Base-by-base conservation (phyloP, 306 rosid species). In the Vigna hirtella region DNA sequence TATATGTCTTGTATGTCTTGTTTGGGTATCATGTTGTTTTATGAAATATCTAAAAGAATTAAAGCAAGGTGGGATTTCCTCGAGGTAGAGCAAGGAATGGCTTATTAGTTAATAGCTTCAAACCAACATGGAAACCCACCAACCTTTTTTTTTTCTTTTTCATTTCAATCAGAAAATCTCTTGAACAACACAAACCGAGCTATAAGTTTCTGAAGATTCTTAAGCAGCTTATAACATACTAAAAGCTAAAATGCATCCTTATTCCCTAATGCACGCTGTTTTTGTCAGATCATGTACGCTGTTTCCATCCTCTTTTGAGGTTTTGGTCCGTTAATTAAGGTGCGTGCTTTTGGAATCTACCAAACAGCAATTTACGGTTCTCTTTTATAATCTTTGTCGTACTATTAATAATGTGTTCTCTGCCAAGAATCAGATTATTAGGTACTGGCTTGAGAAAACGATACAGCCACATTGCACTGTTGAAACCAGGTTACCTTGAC, bases 41-140 rank as follows among this genome's bases (percentile, higher is more conserved):
- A 62, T 74, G 53, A 79, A 61, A 58, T 50, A 67, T 62, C 73
- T 42, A 68, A 77, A 77, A 67, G 53, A 79, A 77, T 57, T 69
- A 86, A 86, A 86, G 87, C 65, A 77, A 77, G 66, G 34, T 72
- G 63, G 26, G 81, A 77, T 86, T 83, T 49, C 89, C 89, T 77
- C 83, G 64, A 68, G 22, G 73, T 40, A 69, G 87, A 80, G 89
- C 83, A 86, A 86, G 83, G 89, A 86, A 86, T 83, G 85, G 87
- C 79, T 80, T 73, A 77, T 40, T 77, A 49, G 53, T 83, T 73
- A 73, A 48, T 73, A 56, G 48, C 72, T 53, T 71, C 74, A 83
- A 80, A 76, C 81, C 78, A 82, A 51, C 66, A 51, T 72, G 28
- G 22, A 73, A 65, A 74, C 80, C 77, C 49, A 56, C 73, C 71